Conservation (phyloP, 495 filamentous ascomycete genomes). For the Podospora appendiculata region DNA sequence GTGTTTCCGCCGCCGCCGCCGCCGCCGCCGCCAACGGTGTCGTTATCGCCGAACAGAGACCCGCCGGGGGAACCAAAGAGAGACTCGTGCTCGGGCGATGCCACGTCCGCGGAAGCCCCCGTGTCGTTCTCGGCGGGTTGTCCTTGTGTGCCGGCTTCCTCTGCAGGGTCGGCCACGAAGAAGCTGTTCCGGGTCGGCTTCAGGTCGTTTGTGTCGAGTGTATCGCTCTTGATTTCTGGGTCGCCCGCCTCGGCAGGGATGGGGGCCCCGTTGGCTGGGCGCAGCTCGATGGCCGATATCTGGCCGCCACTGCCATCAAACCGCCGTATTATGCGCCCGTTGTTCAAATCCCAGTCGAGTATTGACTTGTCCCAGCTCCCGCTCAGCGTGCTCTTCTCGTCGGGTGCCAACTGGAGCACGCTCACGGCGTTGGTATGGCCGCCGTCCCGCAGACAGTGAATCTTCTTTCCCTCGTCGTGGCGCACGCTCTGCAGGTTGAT, state of each 20-base stretch:
- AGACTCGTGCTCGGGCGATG: conserved; percentile 73
- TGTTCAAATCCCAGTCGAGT: conserved; percentile 93
- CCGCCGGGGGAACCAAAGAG: conserved; percentile 51
- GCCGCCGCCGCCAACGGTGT: conserved; percentile 48
- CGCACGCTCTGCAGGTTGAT: conserved; percentile 94
- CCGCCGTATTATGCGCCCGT: conserved; percentile 62
- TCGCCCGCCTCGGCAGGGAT: conserved; percentile 67
- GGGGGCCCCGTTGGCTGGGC: conserved; percentile 67
- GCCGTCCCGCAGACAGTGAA: conserved; percentile 55
- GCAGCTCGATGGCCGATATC: conserved; percentile 78
- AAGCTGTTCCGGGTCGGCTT: conserved; percentile 43
- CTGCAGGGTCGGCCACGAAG: conserved; percentile 27
- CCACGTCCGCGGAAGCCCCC: conserved; percentile 21
- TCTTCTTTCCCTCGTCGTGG: conserved; percentile 87
- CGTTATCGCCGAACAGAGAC: conserved; percentile 51
- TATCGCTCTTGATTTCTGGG: conserved; percentile 49
- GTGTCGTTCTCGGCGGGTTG: not conserved
- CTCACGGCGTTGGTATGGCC: conserved; percentile 91
- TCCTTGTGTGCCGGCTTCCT: not conserved
- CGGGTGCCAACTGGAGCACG: conserved; percentile 69
- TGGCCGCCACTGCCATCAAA: conserved; percentile 75
- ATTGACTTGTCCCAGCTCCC: conserved; percentile 96
- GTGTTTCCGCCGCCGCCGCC: conserved; percentile 24
- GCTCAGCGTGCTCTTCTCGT: conserved; percentile 83
- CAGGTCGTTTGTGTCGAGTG: conserved; percentile 48